Conservation (phyloP, 208 protist genomes). For the Trypanosoma cruzi region DNA sequence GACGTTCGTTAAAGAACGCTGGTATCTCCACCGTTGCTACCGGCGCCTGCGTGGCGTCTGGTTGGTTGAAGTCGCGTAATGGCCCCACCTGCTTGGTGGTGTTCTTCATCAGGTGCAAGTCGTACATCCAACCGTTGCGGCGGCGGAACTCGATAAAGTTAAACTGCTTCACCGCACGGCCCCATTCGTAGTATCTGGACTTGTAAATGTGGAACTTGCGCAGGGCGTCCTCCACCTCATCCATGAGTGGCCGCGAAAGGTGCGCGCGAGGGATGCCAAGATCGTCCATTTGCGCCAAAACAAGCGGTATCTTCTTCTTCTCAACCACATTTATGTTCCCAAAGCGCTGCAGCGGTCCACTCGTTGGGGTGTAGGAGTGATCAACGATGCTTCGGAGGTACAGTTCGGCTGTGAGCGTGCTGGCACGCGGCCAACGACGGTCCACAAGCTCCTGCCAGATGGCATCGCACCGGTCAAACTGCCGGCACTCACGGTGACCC, state of each 20-base stretch:
- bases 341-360: slow-evolving; percentile 69
- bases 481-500: slow-evolving; percentile 70
- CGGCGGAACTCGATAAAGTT: slow-evolving; percentile 91
- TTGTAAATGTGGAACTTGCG: slow-evolving; percentile 81
- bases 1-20: slow-evolving; percentile 76
- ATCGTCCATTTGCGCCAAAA: slow-evolving; percentile 82
- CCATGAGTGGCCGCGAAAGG: slow-evolving; percentile 76
- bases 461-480: slow-evolving; percentile 74
- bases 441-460: slow-evolving; percentile 88
- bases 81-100: slow-evolving; percentile 68
- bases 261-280: slow-evolving; percentile 82
- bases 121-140: slow-evolving; percentile 90
- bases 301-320: slow-evolving; percentile 89
- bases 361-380: slow-evolving; percentile 81
- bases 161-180: slow-evolving; percentile 90
- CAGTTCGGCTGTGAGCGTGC: slow-evolving; percentile 67
- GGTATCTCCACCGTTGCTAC: slow-evolving; percentile 68
- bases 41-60: slow-evolving; percentile 52
- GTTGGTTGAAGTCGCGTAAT: slow-evolving; percentile 64
- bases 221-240: slow-evolving; percentile 89
- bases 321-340: slow-evolving; percentile 80
- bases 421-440: slow-evolving; percentile 80
- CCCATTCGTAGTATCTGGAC: slow-evolving; percentile 88
- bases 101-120: slow-evolving; percentile 84
- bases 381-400: slow-evolving; percentile 90